phyloP scores from a whole-genome alignment of 2,329 filamentous ascomycete genomes.

The Fusarium nanum region DNA sequence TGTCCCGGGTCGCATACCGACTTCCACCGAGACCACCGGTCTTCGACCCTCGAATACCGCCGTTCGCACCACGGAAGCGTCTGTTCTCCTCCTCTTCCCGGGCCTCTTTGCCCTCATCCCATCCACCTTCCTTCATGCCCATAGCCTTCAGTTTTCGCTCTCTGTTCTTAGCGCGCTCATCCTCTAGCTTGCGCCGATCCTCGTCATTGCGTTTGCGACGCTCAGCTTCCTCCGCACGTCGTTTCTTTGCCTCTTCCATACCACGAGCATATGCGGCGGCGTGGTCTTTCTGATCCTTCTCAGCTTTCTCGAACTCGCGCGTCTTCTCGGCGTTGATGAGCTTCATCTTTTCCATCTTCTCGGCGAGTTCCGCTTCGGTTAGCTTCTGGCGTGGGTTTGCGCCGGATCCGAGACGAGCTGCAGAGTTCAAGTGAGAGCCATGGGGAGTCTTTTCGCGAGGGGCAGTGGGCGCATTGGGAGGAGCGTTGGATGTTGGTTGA shows the following conservation, averaged over 20 bases:
- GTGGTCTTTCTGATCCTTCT: conserved; percentile 67
- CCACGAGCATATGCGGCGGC: conserved; percentile 65
- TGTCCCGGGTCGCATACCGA: conserved; percentile 54
- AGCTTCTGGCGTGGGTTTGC: conserved; percentile 70
- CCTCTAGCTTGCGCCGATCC: conserved; percentile 64
- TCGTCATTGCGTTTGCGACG: conserved; percentile 64
- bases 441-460: conserved; percentile 45
- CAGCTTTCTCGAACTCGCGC: conserved; percentile 68
- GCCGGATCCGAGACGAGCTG: conserved; percentile 63
- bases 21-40: conserved; percentile 56
- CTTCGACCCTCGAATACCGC: conserved; percentile 55
- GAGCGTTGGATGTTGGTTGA: conserved; percentile 42
- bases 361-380: conserved; percentile 68
- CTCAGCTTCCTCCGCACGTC: conserved; percentile 64
- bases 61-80: conserved; percentile 58
- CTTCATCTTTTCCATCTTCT: conserved; percentile 71
- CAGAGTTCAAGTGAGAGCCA: conserved; percentile 49
- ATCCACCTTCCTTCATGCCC: conserved; percentile 64
- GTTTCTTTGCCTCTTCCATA: conserved; percentile 65
- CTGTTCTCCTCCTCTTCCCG: conserved; percentile 56
- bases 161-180: conserved; percentile 70
- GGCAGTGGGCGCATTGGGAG: conserved; percentile 49
- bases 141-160: conserved; percentile 71
- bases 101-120: conserved; percentile 69
- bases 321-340: conserved; percentile 68